A percentile compares a stretch with the other conserved stretches of the same genome.
Evolutionary conservation across 2,329 filamentous ascomycete genomes (phyloP).

Genomic region (Colletotrichum musicola): DNA sequence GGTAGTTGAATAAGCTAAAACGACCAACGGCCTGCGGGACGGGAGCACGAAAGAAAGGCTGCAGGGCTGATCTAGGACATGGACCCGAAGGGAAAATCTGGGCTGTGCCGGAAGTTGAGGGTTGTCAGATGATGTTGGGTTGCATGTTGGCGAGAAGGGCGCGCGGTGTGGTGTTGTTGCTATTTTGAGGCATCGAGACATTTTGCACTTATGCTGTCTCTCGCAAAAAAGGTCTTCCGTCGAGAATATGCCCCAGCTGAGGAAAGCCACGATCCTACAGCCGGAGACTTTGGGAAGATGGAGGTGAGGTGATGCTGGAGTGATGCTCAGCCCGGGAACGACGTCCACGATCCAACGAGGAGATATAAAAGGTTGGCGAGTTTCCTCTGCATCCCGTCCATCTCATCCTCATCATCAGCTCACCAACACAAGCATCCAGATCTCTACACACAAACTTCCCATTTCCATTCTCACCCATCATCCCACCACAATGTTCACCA

Average conservation of each 20-base stretch:
- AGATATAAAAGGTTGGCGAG: not conserved
- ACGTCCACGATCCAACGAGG: not conserved
- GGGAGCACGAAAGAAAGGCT: not conserved
- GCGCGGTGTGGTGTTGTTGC: conserved; percentile 17
- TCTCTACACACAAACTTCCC: not conserved
- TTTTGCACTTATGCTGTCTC: not conserved
- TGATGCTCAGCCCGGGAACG: not conserved
- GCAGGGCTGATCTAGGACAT: conserved; percentile 18
- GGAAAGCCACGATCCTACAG: conserved; percentile 2
- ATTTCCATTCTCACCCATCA: not conserved
- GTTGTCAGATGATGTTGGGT: not conserved
- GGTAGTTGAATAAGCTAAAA: not conserved
- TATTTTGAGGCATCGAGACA: conserved; percentile 18
- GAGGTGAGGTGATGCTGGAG: too few relatives aligned
- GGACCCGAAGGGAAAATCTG: not conserved
- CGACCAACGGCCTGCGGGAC: not conserved
- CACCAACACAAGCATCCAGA: not conserved
- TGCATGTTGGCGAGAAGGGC: not conserved
- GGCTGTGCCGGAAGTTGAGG: not conserved
- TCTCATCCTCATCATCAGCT: not conserved
- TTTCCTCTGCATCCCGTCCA: not conserved
- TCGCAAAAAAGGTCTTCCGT: not conserved
- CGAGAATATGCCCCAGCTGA: not conserved
- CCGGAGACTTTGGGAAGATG: not conserved
- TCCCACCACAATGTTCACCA: conserved; percentile 42